phyloP scores from a whole-genome alignment of 768 basidiomycete genomes.

The Podaxis mareebaensis region DNA sequence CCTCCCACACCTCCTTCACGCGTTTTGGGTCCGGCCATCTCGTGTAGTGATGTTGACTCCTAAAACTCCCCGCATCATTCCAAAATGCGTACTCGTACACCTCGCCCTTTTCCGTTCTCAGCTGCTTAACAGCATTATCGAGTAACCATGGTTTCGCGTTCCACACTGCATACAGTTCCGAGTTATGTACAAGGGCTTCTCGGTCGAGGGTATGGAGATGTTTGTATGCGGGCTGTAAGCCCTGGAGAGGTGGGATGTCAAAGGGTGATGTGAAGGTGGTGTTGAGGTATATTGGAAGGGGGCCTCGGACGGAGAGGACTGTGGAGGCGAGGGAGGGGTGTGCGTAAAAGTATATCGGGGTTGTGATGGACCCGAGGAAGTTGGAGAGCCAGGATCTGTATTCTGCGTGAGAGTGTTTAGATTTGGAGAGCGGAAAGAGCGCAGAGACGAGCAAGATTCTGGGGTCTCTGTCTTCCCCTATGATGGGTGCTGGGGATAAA shows the following conservation, averaged over 20 bases:
- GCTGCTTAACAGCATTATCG: slow-evolving; percentile 36
- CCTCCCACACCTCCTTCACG: slow-evolving; percentile 40
- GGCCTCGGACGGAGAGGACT: slow-evolving; percentile 31
- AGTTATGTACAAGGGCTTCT: slow-evolving; percentile 41
- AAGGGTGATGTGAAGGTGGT: slow-evolving; percentile 47
- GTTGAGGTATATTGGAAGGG: slow-evolving; percentile 41
- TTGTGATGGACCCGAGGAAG: slow-evolving; percentile 45
- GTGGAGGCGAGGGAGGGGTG: slow-evolving; percentile 37
- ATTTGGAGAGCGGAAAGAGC: slow-evolving; percentile 49
- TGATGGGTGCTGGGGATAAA: background rate
- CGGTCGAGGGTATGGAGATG: slow-evolving; percentile 47
- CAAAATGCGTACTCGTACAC: slow-evolving; percentile 57
- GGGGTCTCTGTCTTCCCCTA: background rate
- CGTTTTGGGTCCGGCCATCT: slow-evolving; percentile 49
- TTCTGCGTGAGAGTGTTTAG: slow-evolving; percentile 48
- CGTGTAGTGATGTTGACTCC: slow-evolving; percentile 40
- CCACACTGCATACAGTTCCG: slow-evolving; percentile 57
- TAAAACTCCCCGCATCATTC: slow-evolving; percentile 58
- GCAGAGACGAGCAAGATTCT: slow-evolving; percentile 55
- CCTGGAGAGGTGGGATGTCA: slow-evolving; percentile 44
- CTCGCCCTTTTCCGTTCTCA: slow-evolving; percentile 22
- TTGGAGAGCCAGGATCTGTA: slow-evolving; percentile 44
- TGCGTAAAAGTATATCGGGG: slow-evolving; percentile 57
- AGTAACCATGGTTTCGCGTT: slow-evolving; percentile 55
- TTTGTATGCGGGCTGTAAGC: slow-evolving; percentile 33